Evolutionary conservation across 1,284 basidiomycete species (phyloP), one percentile per base, ranked within the genome.

Genomic region (Trametes pubescens): DNA sequence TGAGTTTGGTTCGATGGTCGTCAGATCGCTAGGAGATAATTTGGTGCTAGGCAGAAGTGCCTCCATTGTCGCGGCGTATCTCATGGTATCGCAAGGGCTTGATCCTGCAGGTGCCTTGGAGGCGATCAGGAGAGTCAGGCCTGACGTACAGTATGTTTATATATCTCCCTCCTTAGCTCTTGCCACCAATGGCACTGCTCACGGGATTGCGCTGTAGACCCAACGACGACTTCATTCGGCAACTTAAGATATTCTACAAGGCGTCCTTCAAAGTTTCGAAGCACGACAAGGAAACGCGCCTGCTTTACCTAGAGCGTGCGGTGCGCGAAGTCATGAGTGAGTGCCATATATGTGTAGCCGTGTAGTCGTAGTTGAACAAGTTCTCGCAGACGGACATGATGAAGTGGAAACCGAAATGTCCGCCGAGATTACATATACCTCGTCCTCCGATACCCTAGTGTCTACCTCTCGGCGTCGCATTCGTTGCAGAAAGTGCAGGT

Each of bases 401-500:
- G 82, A 84, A 18, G 72, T 88, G 8, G 79, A 85, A 47, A 86
- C 84, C 8, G 83, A 86, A 54, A 93, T 93, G 86, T 92, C 94
- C 74, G 91, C 93, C 8, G 86, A 83, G 67, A 88, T 85, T 73
- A 91, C 92, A 22, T 81, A 82, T 9, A 87, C 89, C 0, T 88
- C 91, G 0, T 81, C 84, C 2, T 81, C 84, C 2, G 84, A 88
- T 65, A 90, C 88, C 0, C 76, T 78, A 2, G 86, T 89, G 0
- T 78, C 83, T 2, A 89, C 90, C 0, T 88, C 91, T n/a, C 83
- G 85, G 29, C 82, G 91, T 48, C 81, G 86, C 57, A 93, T 98
- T 67, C 82, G 95, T 67, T 98, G 95, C 79, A 96, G 93, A 76
- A 95, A 93, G 89, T 97, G 95, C 81, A 84, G 94, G 90, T 90